A percentile compares a stretch with the other conserved stretches of the same genome.
phyloP scores from a whole-genome alignment of 2,329 filamentous ascomycete species.

The Exophiala dermatitidis region DNA sequence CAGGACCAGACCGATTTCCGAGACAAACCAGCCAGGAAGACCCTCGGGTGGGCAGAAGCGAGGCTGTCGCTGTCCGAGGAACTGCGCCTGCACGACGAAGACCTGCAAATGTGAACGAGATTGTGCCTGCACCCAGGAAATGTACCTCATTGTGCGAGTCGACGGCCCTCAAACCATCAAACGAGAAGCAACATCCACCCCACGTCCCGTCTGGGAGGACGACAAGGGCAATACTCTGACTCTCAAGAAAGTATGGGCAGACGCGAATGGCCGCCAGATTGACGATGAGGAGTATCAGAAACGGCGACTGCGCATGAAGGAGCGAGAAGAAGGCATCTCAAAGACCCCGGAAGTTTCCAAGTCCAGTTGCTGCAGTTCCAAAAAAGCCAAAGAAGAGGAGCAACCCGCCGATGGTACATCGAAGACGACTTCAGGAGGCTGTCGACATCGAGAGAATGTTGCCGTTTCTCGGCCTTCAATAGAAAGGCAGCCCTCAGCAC shows the following conservation, averaged over 20 bases:
- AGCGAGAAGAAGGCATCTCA: conserved; percentile 17
- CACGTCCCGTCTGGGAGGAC: conserved; percentile 23
- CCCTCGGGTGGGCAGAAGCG: conserved; percentile 24
- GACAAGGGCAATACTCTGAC: conserved; percentile 22
- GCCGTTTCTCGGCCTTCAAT: conserved; percentile 6
- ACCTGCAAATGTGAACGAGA: conserved; percentile 24
- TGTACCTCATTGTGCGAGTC: conserved; percentile 23
- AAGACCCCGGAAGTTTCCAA: conserved; percentile 2
- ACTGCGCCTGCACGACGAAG: conserved; percentile 25
- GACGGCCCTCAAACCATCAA: conserved; percentile 11
- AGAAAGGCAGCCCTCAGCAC: not conserved
- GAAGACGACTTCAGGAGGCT: conserved; percentile 11
- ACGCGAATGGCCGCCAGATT: conserved; percentile 24
- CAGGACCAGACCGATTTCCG: conserved; percentile 21
- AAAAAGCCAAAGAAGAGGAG: conserved; percentile 12
- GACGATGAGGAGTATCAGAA: conserved; percentile 18
- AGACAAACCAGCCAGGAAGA: conserved; percentile 24
- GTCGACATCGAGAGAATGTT: conserved; percentile 23
- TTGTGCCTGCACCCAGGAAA: conserved; percentile 23
- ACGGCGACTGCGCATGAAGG: conserved; percentile 16
- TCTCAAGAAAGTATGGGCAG: conserved; percentile 23
- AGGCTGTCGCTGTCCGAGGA: conserved; percentile 23
- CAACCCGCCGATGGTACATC: conserved; percentile 5
- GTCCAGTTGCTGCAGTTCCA: conserved; percentile 17
- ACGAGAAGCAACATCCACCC: conserved; percentile 18